Percentiles rank a stretch among this genome's conserved stretches.
Evolutionary conservation across 768 basidiomycete genomes (phyloP).

Genomic region (Exidia glandulosa): DNA sequence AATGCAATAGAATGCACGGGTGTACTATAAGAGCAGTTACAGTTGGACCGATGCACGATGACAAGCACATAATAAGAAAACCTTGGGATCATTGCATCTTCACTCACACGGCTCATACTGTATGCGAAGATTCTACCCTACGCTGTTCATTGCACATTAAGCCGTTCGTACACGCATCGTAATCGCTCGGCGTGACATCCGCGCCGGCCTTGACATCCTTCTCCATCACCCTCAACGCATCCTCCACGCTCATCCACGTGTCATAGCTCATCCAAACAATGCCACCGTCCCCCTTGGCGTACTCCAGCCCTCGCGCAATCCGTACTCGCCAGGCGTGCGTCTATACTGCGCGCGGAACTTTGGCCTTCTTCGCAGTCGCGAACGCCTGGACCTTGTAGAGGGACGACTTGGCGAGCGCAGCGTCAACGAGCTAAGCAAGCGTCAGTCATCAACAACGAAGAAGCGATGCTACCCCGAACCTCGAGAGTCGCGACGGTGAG

Average conservation of each 20-base stretch:
- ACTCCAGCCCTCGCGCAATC: conserved; percentile 76
- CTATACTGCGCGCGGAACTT: conserved; percentile 74
- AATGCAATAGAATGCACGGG: too few species aligned
- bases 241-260: conserved; percentile 81
- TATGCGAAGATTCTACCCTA: too few species aligned
- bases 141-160: too few species aligned
- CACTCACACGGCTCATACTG: too few species aligned
- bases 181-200: conserved; percentile 5
- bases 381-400: conserved; percentile 62
- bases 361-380: conserved; percentile 24
- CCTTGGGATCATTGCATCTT: too few species aligned
- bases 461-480: conserved; percentile 30
- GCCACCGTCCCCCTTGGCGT: conserved; percentile 41
- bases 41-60: too few species aligned
- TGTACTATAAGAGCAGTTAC: too few species aligned
- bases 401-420: conserved; percentile 75
- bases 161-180: conserved; percentile 6
- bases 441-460: neutral
- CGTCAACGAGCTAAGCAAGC: conserved; percentile 60
- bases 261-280: conserved; percentile 58
- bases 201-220: conserved; percentile 37
- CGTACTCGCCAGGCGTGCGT: conserved; percentile 62
- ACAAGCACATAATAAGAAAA: too few species aligned
- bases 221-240: conserved; percentile 55
- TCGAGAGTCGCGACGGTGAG: conserved; percentile 73